These are phyloP conservation scores for Exophiala oligosperma DNA, from an alignment of 2,329 filamentous ascomycete genomes.

Conservation along the genomic window DNA sequence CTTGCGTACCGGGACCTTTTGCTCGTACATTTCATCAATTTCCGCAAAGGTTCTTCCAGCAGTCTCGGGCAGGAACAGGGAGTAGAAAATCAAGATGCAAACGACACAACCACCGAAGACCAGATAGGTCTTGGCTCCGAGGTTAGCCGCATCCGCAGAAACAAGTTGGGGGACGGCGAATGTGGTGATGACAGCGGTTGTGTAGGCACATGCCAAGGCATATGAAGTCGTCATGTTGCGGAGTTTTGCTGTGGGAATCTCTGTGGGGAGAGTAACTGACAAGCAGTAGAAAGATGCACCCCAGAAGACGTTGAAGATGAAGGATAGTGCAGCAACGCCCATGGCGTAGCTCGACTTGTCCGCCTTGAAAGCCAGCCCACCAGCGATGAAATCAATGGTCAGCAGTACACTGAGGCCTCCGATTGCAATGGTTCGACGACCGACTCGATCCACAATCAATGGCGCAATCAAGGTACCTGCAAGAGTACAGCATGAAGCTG, in stretches of 20 bases:
- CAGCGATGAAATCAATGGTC: constrained; percentile 35
- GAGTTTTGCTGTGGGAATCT: constrained; percentile 39
- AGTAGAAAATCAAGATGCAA: constrained; percentile 62
- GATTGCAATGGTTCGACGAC: constrained; percentile 39
- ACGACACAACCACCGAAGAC: constrained; percentile 37
- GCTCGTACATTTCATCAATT: constrained; percentile 74
- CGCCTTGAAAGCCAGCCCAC: constrained; percentile 33
- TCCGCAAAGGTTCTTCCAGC: constrained; percentile 79
- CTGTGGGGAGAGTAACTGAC: constrained; percentile 35
- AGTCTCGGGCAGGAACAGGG: constrained; percentile 77
- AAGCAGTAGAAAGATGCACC: constrained; percentile 39
- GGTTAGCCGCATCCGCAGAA: constrained; percentile 34
- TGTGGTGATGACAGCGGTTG: constrained; percentile 42
- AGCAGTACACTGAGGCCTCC: constrained; percentile 36
- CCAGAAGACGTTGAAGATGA: constrained; percentile 42
- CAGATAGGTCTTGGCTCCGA: constrained; percentile 38
- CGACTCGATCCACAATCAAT: constrained; percentile 36
- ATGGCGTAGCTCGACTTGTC: constrained; percentile 24
- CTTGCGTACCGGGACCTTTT: constrained; percentile 34
- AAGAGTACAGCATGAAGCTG: constrained; percentile 38
- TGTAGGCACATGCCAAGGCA: constrained; percentile 37
- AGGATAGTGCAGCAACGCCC: constrained; percentile 35
- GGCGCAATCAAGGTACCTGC: constrained; percentile 39
- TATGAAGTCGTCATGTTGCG: constrained; percentile 41
- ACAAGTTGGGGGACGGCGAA: constrained; percentile 40